Conservation (phyloP, 441 rosid species). For the Macaranga tanarius region DNA sequence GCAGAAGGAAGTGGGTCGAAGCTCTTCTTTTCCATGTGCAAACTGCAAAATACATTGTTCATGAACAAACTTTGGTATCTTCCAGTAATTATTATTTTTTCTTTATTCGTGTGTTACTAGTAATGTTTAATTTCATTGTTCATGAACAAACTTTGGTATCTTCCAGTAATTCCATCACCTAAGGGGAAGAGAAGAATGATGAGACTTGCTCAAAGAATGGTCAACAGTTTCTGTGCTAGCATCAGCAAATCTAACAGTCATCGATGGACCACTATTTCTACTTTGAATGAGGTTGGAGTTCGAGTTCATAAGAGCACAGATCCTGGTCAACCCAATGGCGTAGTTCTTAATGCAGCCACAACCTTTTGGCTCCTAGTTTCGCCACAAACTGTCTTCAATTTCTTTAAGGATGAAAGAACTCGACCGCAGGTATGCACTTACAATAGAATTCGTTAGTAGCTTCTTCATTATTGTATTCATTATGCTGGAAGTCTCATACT, state of each 20-base stretch:
- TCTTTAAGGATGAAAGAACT: slow-evolving; percentile 90
- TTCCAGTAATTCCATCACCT: slow-evolving; percentile 71
- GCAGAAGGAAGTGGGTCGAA: slow-evolving; percentile 27
- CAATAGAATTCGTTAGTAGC: neutral
- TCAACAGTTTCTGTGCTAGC: slow-evolving; percentile 72
- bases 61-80: too few species aligned
- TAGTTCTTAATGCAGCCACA: slow-evolving; percentile 88
- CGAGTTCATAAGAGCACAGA: slow-evolving; percentile 85
- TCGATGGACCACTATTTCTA: slow-evolving; percentile 62
- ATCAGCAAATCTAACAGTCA: slow-evolving; percentile 76
- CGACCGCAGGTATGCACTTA: slow-evolving; percentile 70
- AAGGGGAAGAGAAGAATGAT: slow-evolving; percentile 96
- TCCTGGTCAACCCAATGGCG: slow-evolving; percentile 75
- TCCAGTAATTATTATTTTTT: too few species aligned
- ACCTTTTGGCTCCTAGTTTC: slow-evolving; percentile 86
- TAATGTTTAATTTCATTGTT: neutral
- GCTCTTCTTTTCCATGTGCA: slow-evolving; percentile 47
- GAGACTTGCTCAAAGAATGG: slow-evolving; percentile 96
- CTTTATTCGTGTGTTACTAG: too few species aligned
- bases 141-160: slow-evolving; percentile 1
- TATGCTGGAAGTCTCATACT: neutral
- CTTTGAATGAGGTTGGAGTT: slow-evolving; percentile 61
- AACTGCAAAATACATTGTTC: slow-evolving; percentile 38
- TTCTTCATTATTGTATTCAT: neutral
- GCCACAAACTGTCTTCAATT: slow-evolving; percentile 68